Base-by-base conservation (phyloP, 2,329 filamentous ascomycete genomes). In the Beauveria rudraprayagi region DNA sequence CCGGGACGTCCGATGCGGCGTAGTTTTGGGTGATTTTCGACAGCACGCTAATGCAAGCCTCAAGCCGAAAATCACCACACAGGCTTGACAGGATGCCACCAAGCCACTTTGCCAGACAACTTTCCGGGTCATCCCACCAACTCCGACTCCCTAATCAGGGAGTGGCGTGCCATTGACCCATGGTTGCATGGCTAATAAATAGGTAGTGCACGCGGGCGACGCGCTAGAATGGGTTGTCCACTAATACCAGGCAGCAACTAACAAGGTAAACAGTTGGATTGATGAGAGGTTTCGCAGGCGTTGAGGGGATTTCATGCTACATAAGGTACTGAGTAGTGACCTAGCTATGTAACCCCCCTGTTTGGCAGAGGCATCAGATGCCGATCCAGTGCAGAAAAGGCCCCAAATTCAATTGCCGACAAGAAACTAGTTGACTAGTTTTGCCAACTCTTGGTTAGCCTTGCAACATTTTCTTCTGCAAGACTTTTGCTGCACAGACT, bases 41-140 rank as follows among this genome's bases (percentile, higher is more conserved):
- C 40, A 30, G 11, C 24, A 48, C 48, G 19, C 37, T 59, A 59
- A 59, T 52, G 56, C 56, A 59, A 59, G 56, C 56, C 56, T 11
- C 22, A 28, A 11, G 16, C 44, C 7, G 26, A 26, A 28, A 28
- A 19, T 28, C 43, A 22, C 19, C 19, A 46, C 11, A 37, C 11
- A n/a, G n/a, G n/a, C n/a, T n/a, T n/a, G n/a, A n/a, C n/a, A 14
- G 11, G 11, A 14, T 1, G 34, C 34, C 11, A 10, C 3, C 22
- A 22, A 22, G 22, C 22, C 22, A 22, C 22, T 22, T 11, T 34
- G 30, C 30, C 30, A 34, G 30, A 11, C 30, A 26, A 34, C 5
- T 1, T 37, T 37, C 34, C 5, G 34, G 34, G 34, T 37, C 34
- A 37, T 56, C n/a, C 41, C n/a, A 46, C 17, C 28, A 9, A 10